Percentiles rank a stretch among this genome's conserved stretches.
These are phyloP conservation scores for Dacryopinax primogenitus DNA, from an alignment of 768 basidiomycete species.

Conservation along the genomic window DNA sequence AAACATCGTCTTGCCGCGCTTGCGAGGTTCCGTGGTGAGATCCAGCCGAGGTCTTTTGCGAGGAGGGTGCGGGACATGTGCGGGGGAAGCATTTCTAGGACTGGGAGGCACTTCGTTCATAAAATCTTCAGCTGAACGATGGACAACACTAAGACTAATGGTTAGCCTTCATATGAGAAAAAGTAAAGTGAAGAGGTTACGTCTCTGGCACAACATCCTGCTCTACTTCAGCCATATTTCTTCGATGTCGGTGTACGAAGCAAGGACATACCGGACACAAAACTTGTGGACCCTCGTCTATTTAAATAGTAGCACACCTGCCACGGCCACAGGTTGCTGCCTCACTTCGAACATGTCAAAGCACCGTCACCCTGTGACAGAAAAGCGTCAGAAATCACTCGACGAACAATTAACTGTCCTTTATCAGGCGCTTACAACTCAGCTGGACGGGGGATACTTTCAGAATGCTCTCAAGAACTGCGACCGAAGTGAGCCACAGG, in stretches of 20 bases:
- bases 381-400: slow-evolving; percentile 21
- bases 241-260: too few species aligned
- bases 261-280: too few species aligned
- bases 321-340: not conserved
- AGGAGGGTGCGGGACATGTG: not conserved
- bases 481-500: slow-evolving; percentile 59
- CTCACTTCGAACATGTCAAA: not conserved
- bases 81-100: not conserved
- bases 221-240: not conserved
- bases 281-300: too few species aligned
- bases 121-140: not conserved
- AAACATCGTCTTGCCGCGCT: slow-evolving; percentile 80
- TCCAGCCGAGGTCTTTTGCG: slow-evolving; percentile 67
- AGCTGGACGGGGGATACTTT: slow-evolving; percentile 83
- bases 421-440: slow-evolving; percentile 69
- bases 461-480: slow-evolving; percentile 79
- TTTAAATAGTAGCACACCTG: too few species aligned
- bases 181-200: not conserved
- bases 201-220: not conserved
- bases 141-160: not conserved
- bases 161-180: slow-evolving; percentile 20
- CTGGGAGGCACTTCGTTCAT: not conserved
- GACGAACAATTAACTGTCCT: slow-evolving; percentile 40
- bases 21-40: slow-evolving; percentile 43
- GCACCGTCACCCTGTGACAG: not conserved